A percentile compares a stretch with the other conserved stretches of the same genome.
Evolutionary conservation across 2,329 filamentous ascomycete species (phyloP).

Genomic region (Trichophyton benhamiae): DNA sequence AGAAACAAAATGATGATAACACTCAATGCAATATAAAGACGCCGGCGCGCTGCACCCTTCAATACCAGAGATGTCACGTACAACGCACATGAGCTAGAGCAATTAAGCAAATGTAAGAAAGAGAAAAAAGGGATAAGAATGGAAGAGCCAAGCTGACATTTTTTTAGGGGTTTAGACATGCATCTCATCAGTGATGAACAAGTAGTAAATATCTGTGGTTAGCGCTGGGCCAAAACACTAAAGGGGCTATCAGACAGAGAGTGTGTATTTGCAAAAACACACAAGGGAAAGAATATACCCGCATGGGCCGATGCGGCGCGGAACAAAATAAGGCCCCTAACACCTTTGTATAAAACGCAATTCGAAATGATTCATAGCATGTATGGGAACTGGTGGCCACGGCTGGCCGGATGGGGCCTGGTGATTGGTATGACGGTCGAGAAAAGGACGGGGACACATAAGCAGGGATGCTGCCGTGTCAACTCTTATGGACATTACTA

Average conservation of each 20-base stretch:
- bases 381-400: background rate
- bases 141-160: background rate
- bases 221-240: background rate
- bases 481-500: conserved; percentile 14
- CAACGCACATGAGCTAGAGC: background rate
- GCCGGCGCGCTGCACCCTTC: background rate
- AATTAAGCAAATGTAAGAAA: background rate
- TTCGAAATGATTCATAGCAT: background rate
- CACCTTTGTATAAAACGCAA: background rate
- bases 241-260: background rate
- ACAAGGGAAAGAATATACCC: background rate
- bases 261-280: background rate
- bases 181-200: background rate
- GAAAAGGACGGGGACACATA: background rate
- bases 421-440: background rate
- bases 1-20: background rate
- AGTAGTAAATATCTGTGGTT: background rate
- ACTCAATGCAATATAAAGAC: background rate
- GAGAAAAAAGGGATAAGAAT: background rate
- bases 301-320: background rate
- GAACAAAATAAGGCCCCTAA: background rate
- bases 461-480: conserved; percentile 11
- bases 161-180: background rate
- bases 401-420: background rate
- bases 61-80: background rate